phyloP scores from a whole-genome alignment of 768 basidiomycete genomes.

The Fomitopsis serialis region DNA sequence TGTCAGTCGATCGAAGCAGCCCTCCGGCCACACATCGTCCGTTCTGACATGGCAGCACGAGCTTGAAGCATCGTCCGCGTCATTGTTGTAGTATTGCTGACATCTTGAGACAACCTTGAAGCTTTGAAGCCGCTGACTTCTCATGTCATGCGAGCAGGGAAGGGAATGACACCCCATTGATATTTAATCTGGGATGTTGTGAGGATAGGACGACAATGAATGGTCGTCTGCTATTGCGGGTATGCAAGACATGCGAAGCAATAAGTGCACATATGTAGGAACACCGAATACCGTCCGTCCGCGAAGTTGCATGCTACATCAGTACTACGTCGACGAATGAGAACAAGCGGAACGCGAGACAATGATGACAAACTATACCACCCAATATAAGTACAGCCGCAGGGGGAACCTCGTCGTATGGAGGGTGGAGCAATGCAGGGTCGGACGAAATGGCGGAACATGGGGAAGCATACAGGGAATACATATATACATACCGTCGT shows the following conservation, averaged over 20 bases:
- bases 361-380: not conserved
- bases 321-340: too few species aligned
- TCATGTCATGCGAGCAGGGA: too few species aligned
- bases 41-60: too few species aligned
- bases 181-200: too few species aligned
- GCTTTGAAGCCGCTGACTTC: too few species aligned
- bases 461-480: not conserved
- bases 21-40: too few species aligned
- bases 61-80: too few species aligned
- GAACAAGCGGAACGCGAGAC: not conserved
- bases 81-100: too few species aligned
- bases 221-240: not conserved
- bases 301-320: not conserved
- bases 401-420: not conserved
- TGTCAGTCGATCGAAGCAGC: too few species aligned
- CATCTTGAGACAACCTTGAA: too few species aligned
- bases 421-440: not conserved
- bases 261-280: not conserved
- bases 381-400: not conserved
- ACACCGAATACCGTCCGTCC: not conserved
- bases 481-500: not conserved
- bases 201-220: not conserved
- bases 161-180: too few species aligned
- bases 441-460: not conserved
- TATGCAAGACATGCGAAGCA: constrained; percentile 1